Evolutionary conservation across 2,329 filamentous ascomycete species (phyloP), one percentile per base, ranked within the genome.

Genomic region (Corynespora cassiicola): DNA sequence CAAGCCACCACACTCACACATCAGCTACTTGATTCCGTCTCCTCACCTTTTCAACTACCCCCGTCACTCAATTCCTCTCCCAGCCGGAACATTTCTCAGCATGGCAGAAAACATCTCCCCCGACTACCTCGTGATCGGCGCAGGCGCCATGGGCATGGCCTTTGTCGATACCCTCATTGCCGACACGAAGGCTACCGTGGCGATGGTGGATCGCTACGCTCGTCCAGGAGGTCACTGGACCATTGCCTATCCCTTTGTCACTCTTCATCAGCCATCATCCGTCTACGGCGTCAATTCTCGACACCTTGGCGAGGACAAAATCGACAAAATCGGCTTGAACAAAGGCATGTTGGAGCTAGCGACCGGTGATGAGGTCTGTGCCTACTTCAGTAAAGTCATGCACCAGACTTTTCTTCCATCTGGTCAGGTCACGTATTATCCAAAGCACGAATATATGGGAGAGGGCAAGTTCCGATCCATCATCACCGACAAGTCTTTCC

Each of bases 81-180:
- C n/a, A n/a, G n/a, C n/a, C n/a, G n/a, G n/a, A n/a, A n/a, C n/a
- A n/a, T n/a, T n/a, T n/a, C n/a, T n/a, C n/a, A n/a, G n/a, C n/a
- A 14, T 28, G 26, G 26, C 9, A 14, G 29, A 31, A 14, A 19
- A 10, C 8, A 31, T 31, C 17, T 7, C 10, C 8, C 6, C 29
- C 29, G 29, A 32, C 19, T 32, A 32, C 14, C 30, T 32, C 7
- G 30, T 32, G 5, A 23, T 32, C 14, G 30, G 30, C 19, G 30
- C 30, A 5, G 30, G 30, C 14, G 30, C 30, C 30, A 32, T 32
- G 30, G 30, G 30, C 8, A 32, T 32, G 30, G 16, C 30, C 11
- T 32, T 32, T 16, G 30, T 32, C 19, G 30, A 32, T 22, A 32
- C 30, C 5, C 16, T 32, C n/a, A 11, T 32, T 15, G 11, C 30